Base-by-base conservation (phyloP, 306 rosid species). In the Psophocarpus tetragonolobus region DNA sequence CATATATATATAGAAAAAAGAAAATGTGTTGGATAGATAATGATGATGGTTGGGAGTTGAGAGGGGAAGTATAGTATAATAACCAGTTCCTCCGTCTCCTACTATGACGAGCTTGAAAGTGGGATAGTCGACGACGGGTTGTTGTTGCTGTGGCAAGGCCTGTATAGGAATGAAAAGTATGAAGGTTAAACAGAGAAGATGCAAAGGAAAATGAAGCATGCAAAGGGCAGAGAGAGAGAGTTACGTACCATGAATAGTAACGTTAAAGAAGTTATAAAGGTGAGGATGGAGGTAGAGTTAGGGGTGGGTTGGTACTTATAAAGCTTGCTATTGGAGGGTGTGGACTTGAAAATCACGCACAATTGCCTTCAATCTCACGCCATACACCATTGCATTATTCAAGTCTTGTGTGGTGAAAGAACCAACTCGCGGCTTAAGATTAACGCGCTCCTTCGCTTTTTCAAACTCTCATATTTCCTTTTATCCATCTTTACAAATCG, bases 1-100 rank as follows among this genome's bases (percentile, higher is more conserved):
- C 6, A 21, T 45, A 10, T 6, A 12, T 24, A 51, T 5, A 29
- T 2, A 18, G 6, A 71, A 47, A 48, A 27, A 26, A 6, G 8
- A 51, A 56, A 5, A 29, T 4, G 44, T 8, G 44, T 38, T 36
- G 42, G 42, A 36, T 36, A 36, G 44, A 38, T 2, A 42, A 0
- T 48, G 56, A 17, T 13, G 50, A 44, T n/a, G n/a, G n/a, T n/a
- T n/a, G 56, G 10, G 39, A 67, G 12, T 15, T 15, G 24, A 5
- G 6, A 35, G 18, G 26, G 12, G 8, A 21, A 41, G 14, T n/a
- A n/a, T n/a, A n/a, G n/a, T n/a, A n/a, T n/a, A n/a, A 53, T 1
- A 11, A 89, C 93, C 92, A 41, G 97, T 89, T 80, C 97, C 94
- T 33, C 94, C 97, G 67, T 89, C 97, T 63, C 97, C 94, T 36